Conservation (phyloP, 768 basidiomycete genomes). For the Tulasnella sp. region DNA sequence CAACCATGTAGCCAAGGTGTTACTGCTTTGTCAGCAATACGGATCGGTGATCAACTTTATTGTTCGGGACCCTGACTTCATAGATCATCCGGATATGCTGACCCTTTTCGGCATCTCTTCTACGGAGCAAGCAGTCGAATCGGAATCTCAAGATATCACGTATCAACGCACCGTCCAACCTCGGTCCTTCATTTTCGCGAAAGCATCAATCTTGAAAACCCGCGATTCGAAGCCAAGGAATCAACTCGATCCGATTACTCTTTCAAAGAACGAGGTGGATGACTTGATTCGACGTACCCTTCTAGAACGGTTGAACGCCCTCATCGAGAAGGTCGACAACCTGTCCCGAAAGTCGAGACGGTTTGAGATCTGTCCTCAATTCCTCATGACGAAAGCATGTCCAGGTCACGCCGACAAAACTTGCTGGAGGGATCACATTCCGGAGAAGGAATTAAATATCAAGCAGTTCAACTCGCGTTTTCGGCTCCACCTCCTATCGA, state of each 20-base stretch:
- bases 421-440: not conserved
- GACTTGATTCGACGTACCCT: not conserved
- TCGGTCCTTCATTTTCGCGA: not conserved
- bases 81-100: not conserved
- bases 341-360: not conserved
- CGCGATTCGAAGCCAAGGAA: not conserved
- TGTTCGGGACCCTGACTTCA: not conserved
- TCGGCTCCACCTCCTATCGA: not conserved
- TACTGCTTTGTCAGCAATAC: not conserved
- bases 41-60: not conserved
- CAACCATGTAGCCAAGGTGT: not conserved
- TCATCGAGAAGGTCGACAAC: not conserved
- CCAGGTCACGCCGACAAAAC: not conserved
- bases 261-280: not conserved
- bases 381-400: not conserved
- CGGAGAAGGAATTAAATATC: not conserved
- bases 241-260: not conserved
- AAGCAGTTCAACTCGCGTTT: constrained; percentile 8
- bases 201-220: not conserved
- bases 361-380: not conserved
- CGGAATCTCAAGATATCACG: no score
- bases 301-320: not conserved
- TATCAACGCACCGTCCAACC: not conserved
- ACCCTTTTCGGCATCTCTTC: constrained; percentile 8
- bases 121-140: not conserved